Base-by-base conservation (phyloP, 78 protist genomes). In the Dictyostelium intermedium region DNA sequence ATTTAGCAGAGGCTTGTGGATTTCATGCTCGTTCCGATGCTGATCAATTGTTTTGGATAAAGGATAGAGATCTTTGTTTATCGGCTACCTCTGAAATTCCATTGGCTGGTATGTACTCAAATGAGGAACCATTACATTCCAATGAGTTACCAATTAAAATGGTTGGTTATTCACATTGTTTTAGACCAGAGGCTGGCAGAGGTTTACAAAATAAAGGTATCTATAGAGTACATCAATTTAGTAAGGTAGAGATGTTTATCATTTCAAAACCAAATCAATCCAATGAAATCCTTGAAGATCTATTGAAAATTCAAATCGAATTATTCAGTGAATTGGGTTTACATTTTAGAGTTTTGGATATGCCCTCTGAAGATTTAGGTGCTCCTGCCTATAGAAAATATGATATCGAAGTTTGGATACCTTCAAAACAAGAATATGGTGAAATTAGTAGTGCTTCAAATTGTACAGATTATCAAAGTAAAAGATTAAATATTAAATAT, bases 361-460 rank as follows among this genome's bases (percentile, higher is more conserved):
- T 98, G 98, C 96, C 97, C 5, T 30, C 98, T 1, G 96, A 77
- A 23, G 98, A 97, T 13, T 63, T 97, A 8, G 98, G 98, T 13
- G 97, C 97, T 6, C 95, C 98, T 0, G 98, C 99, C 1, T 95
- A 87, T 34, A 82, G 96, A 45, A 98, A 97, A 69, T 91, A 77
- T 82, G 99, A 98, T 79, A 87, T 98, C 37, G 99, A 98, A 77
- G 98, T 98, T 35, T 97, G 98, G 98, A 97, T 98, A 98, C 98
- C 98, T 1, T 97, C 95, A 7, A 39, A 93, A 9, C 82, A 73
- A 7, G 83, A 35, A n/a, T 98, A 76, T 77, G 98, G 98, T 45
- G 98, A 98, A 85, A 96, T 98, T n/a, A 82, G 50, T 32, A 77
- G 60, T 63, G 63, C 91, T n/a, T 93, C 98, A 37, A 95, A 96